Percentiles rank a stretch among this genome's conserved stretches.
Evolutionary conservation across 192 early-diverging fungal genomes (phyloP).

Genomic region (Phycomyces blakesleeanus): DNA sequence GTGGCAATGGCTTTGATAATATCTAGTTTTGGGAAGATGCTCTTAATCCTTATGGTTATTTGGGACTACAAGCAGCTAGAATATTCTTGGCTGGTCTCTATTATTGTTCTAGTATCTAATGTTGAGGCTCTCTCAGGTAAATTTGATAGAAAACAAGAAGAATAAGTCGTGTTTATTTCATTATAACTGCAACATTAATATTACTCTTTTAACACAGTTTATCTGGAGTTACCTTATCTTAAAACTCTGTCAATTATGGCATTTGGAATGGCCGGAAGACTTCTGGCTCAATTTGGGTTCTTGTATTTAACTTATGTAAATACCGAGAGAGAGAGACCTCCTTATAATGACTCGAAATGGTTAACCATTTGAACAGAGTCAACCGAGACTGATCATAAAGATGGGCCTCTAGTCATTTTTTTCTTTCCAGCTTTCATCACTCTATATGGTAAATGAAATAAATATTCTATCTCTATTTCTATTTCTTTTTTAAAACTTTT

Average conservation of each 20-base stretch:
- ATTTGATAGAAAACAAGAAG: slow-evolving; percentile 6
- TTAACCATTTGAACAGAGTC: slow-evolving; percentile 16
- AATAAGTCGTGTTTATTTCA: too few species aligned
- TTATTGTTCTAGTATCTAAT: slow-evolving; percentile 74
- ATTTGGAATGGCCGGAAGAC: slow-evolving; percentile 41
- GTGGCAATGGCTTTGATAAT: slow-evolving; percentile 71
- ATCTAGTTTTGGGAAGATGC: slow-evolving; percentile 82
- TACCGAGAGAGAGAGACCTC: background rate
- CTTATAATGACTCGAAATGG: slow-evolving; percentile 22
- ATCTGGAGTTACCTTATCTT: slow-evolving; percentile 44
- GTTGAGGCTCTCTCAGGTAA: slow-evolving; percentile 56
- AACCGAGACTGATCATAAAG: too few species aligned
- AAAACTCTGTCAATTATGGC: slow-evolving; percentile 42
- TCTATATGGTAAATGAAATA: too few species aligned
- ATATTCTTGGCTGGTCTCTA: slow-evolving; percentile 78
- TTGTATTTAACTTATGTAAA: slow-evolving; percentile 33
- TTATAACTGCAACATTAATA: background rate
- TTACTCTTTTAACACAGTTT: slow-evolving; percentile 35
- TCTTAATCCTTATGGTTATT: slow-evolving; percentile 85
- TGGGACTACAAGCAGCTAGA: slow-evolving; percentile 86
- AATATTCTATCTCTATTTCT: too few species aligned
- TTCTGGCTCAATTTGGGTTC: slow-evolving; percentile 48
- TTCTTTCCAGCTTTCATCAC: too few species aligned
- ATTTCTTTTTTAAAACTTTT: too few species aligned
- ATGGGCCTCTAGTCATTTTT: too few species aligned